Evolutionary conservation across 805 yeast genomes (phyloP).

Genomic region (Teunomyces aglyptinius): DNA sequence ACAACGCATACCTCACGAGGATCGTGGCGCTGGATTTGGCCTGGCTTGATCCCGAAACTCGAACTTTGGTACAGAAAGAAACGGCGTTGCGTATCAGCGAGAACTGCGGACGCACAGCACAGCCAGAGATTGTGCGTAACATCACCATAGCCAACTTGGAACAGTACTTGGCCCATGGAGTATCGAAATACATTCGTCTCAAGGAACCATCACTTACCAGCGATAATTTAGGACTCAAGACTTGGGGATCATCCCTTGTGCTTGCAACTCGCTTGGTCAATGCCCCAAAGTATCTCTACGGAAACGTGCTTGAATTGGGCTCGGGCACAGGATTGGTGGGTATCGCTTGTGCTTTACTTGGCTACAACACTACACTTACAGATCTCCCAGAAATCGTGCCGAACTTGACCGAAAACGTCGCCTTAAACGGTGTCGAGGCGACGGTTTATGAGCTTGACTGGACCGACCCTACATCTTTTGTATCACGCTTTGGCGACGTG

Average conservation of each 20-base stretch:
- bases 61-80: conserved; percentile 45
- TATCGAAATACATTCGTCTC: conserved; percentile 34
- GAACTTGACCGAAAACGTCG: conserved; percentile 61
- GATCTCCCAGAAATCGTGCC: conserved; percentile 77
- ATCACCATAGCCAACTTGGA: conserved; percentile 46
- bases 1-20: conserved; percentile 49
- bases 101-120: conserved; percentile 81
- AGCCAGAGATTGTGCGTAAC: conserved; percentile 64
- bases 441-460: conserved; percentile 68
- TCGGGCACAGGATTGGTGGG: conserved; percentile 95
- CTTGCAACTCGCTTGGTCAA: conserved; percentile 54
- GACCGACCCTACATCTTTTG: conserved; percentile 55
- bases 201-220: conserved; percentile 83
- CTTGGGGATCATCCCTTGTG: conserved; percentile 92
- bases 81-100: conserved; percentile 73
- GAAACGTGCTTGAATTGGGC: conserved; percentile 71
- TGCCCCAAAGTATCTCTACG: conserved; percentile 15
- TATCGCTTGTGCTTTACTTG: conserved; percentile 58
- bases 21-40: conserved; percentile 47
- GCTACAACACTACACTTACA: conserved; percentile 54
- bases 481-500: conserved; percentile 19
- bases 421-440: conserved; percentile 41
- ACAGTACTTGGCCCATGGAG: conserved; percentile 7
- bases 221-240: conserved; percentile 86
- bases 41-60: conserved; percentile 43